Base-by-base conservation (phyloP, 116 monocot genomes). In the Dioscorea cayenensis region DNA sequence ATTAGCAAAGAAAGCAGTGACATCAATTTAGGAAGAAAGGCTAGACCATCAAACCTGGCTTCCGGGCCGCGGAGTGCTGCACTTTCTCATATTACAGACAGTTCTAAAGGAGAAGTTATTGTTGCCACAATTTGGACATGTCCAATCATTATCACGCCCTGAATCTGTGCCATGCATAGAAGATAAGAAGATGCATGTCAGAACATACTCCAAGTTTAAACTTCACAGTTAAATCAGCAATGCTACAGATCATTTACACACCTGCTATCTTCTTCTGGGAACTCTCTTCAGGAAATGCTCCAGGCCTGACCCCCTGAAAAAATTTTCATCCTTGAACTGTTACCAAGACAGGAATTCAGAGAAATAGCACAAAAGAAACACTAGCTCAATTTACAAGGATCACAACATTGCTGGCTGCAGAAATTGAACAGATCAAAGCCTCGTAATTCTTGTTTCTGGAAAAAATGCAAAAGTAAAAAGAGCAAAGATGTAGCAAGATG, bases 81-180 rank as follows among this genome's bases (percentile, higher is more conserved):
- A 95, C 63, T 95, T 95, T 75, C 89, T 86, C 95, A 95, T 95
- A 79, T 95, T 95, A 73, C 95, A 95, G n/a, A 91, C 83, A 73
- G 78, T 83, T 63, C 95, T 84, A 69, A 95, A 95, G 10, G 83
- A 74, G 73, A 95, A 95, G 66, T 95, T 95, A 37, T 71, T 81
- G 36, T 95, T 95, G 9, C 89, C 85, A 78, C 95, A 95, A 67
- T 83, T 92, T 27, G 95, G 95, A 29, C 95, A 95, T 61, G 73
- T 83, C 95, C 95, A 95, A 55, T 95, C 95, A 85, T 82, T 87
- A 21, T 91, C 89, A 72, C 85, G 89, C 22, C 86, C 89, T 59
- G 73, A 66, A 77, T 81, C 76, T 86, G 28, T 66, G 6, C 9
- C 22, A 66, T 55, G n/a, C 18, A 55, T 55, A 16, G 17, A 55